Evolutionary conservation across 345 rosid species (phyloP).

Genomic region (Salix dunnii): DNA sequence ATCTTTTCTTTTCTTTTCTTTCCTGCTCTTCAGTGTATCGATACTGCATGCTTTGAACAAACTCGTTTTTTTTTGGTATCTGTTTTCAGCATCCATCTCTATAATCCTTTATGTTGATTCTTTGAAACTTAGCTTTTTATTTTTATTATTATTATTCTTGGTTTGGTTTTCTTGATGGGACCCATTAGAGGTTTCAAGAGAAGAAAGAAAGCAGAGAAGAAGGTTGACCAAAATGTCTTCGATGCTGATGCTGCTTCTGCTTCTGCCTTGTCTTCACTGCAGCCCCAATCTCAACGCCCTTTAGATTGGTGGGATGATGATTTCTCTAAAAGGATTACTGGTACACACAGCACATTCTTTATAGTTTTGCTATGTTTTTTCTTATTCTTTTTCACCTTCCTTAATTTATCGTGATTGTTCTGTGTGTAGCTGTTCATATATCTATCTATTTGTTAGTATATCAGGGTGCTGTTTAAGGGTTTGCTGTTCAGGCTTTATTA

Average conservation of each 20-base stretch:
- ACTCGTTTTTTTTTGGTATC: not conserved
- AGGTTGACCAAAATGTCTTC: slow-evolving; percentile 57
- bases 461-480: not conserved
- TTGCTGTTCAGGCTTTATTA: not conserved
- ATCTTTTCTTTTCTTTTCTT: not conserved
- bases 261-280: slow-evolving; percentile 17
- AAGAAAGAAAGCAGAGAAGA: slow-evolving; percentile 49
- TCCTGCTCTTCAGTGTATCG: not conserved
- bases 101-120: not conserved
- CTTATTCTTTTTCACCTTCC: not conserved
- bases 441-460: not conserved
- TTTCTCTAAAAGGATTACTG: slow-evolving; percentile 65
- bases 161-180: slow-evolving; percentile 10
- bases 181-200: slow-evolving; percentile 22
- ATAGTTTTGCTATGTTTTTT: not conserved
- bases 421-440: slow-evolving; percentile 7
- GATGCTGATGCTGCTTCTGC: slow-evolving; percentile 34
- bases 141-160: not conserved
- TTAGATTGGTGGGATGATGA: slow-evolving; percentile 78
- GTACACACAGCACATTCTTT: slow-evolving; percentile 29
- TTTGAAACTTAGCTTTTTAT: not conserved
- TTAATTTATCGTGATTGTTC: not conserved
- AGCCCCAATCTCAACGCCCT: slow-evolving; percentile 30
- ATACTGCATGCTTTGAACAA: not conserved
- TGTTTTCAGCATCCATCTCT: not conserved